Evolutionary conservation across 2,329 filamentous ascomycete genomes (phyloP), one percentile per base, ranked within the genome.

Genomic region (Ophiostoma ips): DNA sequence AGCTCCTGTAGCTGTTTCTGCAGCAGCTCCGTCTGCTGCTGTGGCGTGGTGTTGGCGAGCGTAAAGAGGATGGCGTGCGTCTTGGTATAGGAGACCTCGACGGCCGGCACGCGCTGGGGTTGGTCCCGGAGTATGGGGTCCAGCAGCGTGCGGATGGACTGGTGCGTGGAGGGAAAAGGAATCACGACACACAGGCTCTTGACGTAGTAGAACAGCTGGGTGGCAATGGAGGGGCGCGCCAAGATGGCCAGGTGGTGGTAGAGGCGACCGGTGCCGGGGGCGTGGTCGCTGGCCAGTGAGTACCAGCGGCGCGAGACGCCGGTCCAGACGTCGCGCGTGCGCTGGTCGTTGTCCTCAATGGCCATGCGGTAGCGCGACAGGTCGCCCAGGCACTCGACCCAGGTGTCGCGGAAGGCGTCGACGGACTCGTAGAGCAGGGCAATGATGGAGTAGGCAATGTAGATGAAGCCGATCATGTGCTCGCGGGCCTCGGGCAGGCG

Each of bases 351-450:
- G 37, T 94, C 84, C 62, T 95, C 89, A 41, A 95, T 88, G 0
- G 88, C 87, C 88, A 95, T 95, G 1, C 83, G 72, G 41, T 94
- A 95, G 18, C 89, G 72, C 0, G 83, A 84, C 0, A 96, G 66
- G 60, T 96, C 89, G 0, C 90, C 90, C 0, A 96, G 68, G 49
- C 89, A 95, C 56, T 95, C 90, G 9, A 94, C 86, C 90, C 90
- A 96, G 0, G 86, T 95, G 51, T 92, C 84, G 48, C 84, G 77
- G 56, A 94, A 95, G 0, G 76, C 72, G 0, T 84, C 81, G 0
- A 95, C 86, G 0, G 86, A 94, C 58, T 96, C 90, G 52, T 88
- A 84, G 0, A 95, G 65, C 0, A 95, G 65, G 0, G 86, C 83
- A 76, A 95, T 87, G 79, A 94, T 94, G 2, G 83, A 84, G 56